Conservation (phyloP, 768 basidiomycete genomes). For the Cystofilobasidium macerans region DNA sequence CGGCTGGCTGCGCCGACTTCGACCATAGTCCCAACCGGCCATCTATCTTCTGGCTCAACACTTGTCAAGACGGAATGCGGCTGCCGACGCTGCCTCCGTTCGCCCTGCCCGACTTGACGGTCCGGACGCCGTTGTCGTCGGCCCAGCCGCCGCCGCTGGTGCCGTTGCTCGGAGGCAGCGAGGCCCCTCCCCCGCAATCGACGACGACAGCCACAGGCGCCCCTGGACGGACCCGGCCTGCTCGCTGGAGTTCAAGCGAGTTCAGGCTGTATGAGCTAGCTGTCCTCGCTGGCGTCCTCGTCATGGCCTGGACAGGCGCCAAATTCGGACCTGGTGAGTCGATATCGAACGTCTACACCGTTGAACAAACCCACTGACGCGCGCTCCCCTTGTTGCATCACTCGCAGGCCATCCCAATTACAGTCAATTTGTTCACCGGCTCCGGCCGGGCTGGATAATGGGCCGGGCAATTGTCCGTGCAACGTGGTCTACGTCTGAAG, state of each 20-base stretch:
- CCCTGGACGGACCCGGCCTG: neutral
- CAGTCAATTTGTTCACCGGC: slow-evolving; percentile 45
- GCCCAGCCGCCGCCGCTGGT: neutral
- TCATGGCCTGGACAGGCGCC: slow-evolving; percentile 67
- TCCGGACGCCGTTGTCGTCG: slow-evolving; percentile 16
- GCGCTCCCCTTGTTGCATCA: neutral
- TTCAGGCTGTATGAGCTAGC: slow-evolving; percentile 65
- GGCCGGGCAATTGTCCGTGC: slow-evolving; percentile 2
- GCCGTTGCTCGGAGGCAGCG: neutral
- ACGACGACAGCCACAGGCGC: neutral
- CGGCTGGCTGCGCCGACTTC: too few species aligned
- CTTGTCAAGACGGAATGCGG: too few species aligned
- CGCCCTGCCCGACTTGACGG: slow-evolving; percentile 6
- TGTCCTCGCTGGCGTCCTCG: slow-evolving; percentile 51
- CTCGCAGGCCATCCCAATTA: slow-evolving; percentile 69
- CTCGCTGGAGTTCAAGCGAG: slow-evolving; percentile 65
- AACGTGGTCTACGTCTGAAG: slow-evolving; percentile 41
- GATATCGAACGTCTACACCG: too few species aligned
- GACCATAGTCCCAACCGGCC: too few species aligned
- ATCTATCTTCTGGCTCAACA: too few species aligned
- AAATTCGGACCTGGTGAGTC: slow-evolving; percentile 48
- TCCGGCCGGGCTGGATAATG: slow-evolving; percentile 40
- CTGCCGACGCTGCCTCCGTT: neutral
- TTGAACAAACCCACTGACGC: neutral
- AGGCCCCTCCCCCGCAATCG: neutral